Evolutionary conservation across 768 basidiomycete genomes (phyloP), one percentile per base, ranked within the genome.

Genomic region (Podaxis sp.): DNA sequence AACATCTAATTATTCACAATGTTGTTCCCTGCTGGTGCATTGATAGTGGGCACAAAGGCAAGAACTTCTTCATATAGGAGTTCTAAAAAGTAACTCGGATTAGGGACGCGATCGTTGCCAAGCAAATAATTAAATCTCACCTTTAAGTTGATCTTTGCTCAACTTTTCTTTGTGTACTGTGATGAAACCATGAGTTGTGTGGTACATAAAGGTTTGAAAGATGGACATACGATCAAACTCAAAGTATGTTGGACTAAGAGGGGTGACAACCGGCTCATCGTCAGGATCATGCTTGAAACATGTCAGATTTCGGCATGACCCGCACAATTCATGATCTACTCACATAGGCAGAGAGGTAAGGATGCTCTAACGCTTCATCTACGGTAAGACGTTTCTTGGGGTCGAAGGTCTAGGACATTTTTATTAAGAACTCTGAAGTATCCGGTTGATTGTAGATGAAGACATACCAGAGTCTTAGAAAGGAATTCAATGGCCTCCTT

Each of bases 331-430:
- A 55, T 36, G 49, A 13, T 27, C 24, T 8, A 77, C 84, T 61
- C 63, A 87, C 89, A 71, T 93, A 93, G 59, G 91, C 86, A 41
- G 85, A 78, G 55, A 93, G 82, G 71, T 93, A 94, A 2, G 93
- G 91, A 69, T 95, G 93, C 56, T 84, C 82, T 25, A 96, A 80
- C 15, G 91, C 92, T 69, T 93, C 83, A 67, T 92, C 89, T 19
- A 94, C 91, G 2, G 88, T 88, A 76, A 91, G 79, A 51, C 94
- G 84, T 74, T 90, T 93, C 76, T 88, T 91, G 2, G 93, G 91
- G 70, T 94, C 93, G 72, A 96, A 96, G 1, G 93, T 93, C 85
- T 86, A 12, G 59, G 41, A 29, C 8, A 22, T 38, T 5, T 40
- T 55, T 46, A 25, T 29, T 56, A 54, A 29, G 38, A 12, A 63